A percentile compares a stretch with the other conserved stretches of the same genome.
Evolutionary conservation across 768 basidiomycete genomes (phyloP).

Genomic region (Pleurotus ostreatus): DNA sequence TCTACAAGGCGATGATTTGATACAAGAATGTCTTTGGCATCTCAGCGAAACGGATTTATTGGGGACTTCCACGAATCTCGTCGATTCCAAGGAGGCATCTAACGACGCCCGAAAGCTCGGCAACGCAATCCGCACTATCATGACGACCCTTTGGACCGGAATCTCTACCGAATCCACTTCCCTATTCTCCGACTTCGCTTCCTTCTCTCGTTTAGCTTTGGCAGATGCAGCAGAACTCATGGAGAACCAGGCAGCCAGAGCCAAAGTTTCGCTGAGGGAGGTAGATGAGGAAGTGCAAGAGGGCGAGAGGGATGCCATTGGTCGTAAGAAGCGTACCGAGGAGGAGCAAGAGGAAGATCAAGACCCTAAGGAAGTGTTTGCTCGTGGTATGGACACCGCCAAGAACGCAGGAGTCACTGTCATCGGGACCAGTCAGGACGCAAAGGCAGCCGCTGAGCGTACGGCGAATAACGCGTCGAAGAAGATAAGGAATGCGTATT

Average conservation of each 20-base stretch:
- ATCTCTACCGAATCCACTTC: slow-evolving; percentile 48
- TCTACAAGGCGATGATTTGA: slow-evolving; percentile 50
- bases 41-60: slow-evolving; percentile 51
- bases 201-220: slow-evolving; percentile 58
- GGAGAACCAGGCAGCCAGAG: slow-evolving; percentile 43
- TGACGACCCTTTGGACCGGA: slow-evolving; percentile 51
- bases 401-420: slow-evolving; percentile 53
- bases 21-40: slow-evolving; percentile 68
- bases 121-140: slow-evolving; percentile 42
- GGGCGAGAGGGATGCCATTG: slow-evolving; percentile 55
- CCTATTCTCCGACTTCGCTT: slow-evolving; percentile 59
- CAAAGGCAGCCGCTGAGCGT: slow-evolving; percentile 39
- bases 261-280: slow-evolving; percentile 50
- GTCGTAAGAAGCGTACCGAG: slow-evolving; percentile 45
- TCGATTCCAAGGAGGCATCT: slow-evolving; percentile 40
- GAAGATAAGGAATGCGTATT: slow-evolving; percentile 47
- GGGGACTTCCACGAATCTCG: slow-evolving; percentile 28
- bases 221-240: slow-evolving; percentile 64
- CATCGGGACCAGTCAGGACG: slow-evolving; percentile 50
- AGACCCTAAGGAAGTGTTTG: slow-evolving; percentile 53
- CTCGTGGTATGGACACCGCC: slow-evolving; percentile 63
- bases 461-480: slow-evolving; percentile 34
- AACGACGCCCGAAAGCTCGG: slow-evolving; percentile 50
- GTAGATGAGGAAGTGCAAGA: slow-evolving; percentile 56
- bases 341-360: slow-evolving; percentile 41